Evolutionary conservation across 257 asterid species (phyloP), one percentile per base, ranked within the genome.

Genomic region (Solanum tacnaense): DNA sequence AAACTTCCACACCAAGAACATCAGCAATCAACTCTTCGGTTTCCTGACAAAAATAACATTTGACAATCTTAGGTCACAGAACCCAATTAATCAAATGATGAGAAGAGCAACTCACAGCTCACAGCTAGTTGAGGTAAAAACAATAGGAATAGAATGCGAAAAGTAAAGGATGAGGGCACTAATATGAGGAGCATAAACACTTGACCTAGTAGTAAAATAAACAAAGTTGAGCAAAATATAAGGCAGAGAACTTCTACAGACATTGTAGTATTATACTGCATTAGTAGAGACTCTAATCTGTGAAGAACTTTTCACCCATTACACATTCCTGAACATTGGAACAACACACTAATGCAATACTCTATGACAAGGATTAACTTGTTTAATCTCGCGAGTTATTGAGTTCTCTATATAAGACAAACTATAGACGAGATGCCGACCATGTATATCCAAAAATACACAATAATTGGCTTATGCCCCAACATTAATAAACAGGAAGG

Each of bases 1-100:
- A 96, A 85, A 96, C 99, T 91, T 96, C 99, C 7, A 96, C 99
- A 35, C 98, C 99, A 5, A 96, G 98, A 87, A 93, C 94, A 93
- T 96, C 99, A 21, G 97, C 96, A 85, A 96, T 94, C 93, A 96
- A 38, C 90, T 96, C 98, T 92, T 96, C 99, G 7, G 99, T 96
- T 90, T 95, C 99, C 99, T 96, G 91, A 86, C 13, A 58, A 83
- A 74, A 60, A 75, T 4, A 20, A 35, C 29, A 60, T 31, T 5
- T 62, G 5, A 20, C 12, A 38, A 29, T 81, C 85, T 81, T 29
- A 46, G 68, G 41, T 46, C 6, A 29, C 41, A 6, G 36, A 44
- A 79, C 84, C 67, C 9, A 27, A 7, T 81, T 9, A 81, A 81
- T 46, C 68, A 46, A 78, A 27, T 49, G 27, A 49, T 49, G 12